Evolutionary conservation across 257 asterid species (phyloP), one percentile per base, ranked within the genome.

Genomic region (Solanum lycopersicoides): DNA sequence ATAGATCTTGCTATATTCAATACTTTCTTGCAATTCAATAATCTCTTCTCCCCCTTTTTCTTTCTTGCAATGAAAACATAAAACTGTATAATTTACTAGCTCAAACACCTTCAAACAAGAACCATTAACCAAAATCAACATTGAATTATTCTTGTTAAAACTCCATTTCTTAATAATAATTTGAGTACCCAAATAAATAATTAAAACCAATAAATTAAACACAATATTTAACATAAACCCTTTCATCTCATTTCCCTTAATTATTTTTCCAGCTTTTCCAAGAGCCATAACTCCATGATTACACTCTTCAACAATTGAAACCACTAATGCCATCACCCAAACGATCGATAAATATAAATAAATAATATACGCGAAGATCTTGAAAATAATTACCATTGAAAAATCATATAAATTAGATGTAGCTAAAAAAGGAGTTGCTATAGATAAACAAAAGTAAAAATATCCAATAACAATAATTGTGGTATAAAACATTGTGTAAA

Each of bases 11-110:
- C 75, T 74, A 77, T 91, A 91, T 50, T 87, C 44, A 12, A 85
- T 25, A 82, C 44, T 41, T 16, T 86, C 87, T 56, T 90, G 88
- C 56, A 92, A 71, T 50, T 90, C 89, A 42, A 90, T 76, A 28
- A 76, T 89, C 91, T 86, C 92, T 53, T 53, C 63, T 82, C 90
- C 98, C 41, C 93, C 94, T 34, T 86, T 89, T 9, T 56, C 88
- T 93, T 90, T 91, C 89, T 93, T 92, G 72, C 91, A 92, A 13
- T 91, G 89, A 56, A 90, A 90, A 69, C 92, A 94, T n/a, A 93
- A 80, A 68, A 90, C 88, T 2, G 94, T 91, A 82, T 91, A 92
- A 11, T 86, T 93, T 59, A 91, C 90, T 25, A 87, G 16, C 10
- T 74, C 37, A 6, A 89, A 89, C 66, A 93, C 85, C 88, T 80